These are phyloP conservation scores for Scytalidium sp. DNA, from an alignment of 2,329 filamentous ascomycete species.

Conservation along the genomic window DNA sequence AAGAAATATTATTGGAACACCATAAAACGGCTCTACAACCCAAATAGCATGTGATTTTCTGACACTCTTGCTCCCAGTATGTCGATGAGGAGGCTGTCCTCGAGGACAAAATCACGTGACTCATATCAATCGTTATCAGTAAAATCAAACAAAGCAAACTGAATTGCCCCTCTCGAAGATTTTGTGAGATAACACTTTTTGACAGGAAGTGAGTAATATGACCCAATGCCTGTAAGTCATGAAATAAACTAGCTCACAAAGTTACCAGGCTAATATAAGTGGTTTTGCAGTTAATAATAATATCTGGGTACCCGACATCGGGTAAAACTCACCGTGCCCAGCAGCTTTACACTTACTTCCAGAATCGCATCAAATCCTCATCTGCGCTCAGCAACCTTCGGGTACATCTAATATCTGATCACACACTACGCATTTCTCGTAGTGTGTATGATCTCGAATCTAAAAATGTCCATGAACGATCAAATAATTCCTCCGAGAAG, in stretches of 20 bases:
- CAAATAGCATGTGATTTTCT: no score
- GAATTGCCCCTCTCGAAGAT: neutral
- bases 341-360: conserved; percentile 65
- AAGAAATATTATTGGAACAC: no score
- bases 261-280: neutral
- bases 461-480: conserved; percentile 58
- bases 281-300: conserved; percentile 55
- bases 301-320: conserved; percentile 65
- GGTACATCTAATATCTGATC: conserved; percentile 72
- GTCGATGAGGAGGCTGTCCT: no score
- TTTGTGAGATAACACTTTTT: neutral
- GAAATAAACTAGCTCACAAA: neutral
- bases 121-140: neutral
- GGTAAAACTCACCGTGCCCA: conserved; percentile 65
- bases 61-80: no score
- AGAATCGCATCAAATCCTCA: conserved; percentile 43
- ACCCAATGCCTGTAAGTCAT: neutral
- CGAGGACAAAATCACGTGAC: neutral
- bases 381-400: conserved; percentile 47
- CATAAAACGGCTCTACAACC: no score
- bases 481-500: conserved; percentile 74
- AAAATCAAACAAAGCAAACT: neutral
- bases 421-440: conserved; percentile 66
- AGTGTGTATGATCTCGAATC: conserved; percentile 66
- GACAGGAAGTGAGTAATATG: no score